phyloP scores from a whole-genome alignment of 2,329 filamentous ascomycete genomes.

The Sarocladiaceae sp. region DNA sequence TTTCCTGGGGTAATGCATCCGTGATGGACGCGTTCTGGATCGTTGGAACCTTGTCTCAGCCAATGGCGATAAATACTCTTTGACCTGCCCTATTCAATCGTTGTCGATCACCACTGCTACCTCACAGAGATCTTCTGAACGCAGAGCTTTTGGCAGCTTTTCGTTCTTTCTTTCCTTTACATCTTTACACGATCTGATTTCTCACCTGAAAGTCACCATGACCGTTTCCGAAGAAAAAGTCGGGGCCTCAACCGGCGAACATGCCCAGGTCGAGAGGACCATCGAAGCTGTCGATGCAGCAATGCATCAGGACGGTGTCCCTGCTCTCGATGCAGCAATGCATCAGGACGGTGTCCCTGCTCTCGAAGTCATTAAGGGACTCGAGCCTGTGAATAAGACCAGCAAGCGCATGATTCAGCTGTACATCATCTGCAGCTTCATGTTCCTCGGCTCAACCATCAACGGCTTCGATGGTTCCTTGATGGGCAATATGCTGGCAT shows the following conservation, averaged over 20 bases:
- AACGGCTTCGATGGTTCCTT: conserved; percentile 50
- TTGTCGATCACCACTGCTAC: no score
- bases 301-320: no score
- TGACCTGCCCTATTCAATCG: no score
- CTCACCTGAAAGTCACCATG: background rate
- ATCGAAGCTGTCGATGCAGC: no score
- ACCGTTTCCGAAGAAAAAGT: background rate
- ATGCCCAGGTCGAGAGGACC: background rate
- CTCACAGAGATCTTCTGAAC: no score
- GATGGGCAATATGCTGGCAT: conserved; percentile 42
- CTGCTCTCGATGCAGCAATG: conserved; percentile 8
- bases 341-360: background rate
- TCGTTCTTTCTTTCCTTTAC: no score
- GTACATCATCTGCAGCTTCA: conserved; percentile 8
- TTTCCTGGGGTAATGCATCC: no score
- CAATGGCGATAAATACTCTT: background rate
- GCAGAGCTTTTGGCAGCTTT: no score
- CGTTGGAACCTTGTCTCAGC: background rate
- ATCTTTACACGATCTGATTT: background rate
- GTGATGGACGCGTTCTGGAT: no score
- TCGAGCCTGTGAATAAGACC: background rate
- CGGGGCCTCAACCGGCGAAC: background rate
- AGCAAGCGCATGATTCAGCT: conserved; percentile 8
- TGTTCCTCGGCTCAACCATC: conserved; percentile 26
- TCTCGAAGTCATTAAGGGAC: conserved; percentile 7